Percentiles rank a stretch among this genome's conserved stretches.
Conservation (phyloP, 2,329 filamentous ascomycete genomes). For the Teratosphaeria zuluensis region DNA sequence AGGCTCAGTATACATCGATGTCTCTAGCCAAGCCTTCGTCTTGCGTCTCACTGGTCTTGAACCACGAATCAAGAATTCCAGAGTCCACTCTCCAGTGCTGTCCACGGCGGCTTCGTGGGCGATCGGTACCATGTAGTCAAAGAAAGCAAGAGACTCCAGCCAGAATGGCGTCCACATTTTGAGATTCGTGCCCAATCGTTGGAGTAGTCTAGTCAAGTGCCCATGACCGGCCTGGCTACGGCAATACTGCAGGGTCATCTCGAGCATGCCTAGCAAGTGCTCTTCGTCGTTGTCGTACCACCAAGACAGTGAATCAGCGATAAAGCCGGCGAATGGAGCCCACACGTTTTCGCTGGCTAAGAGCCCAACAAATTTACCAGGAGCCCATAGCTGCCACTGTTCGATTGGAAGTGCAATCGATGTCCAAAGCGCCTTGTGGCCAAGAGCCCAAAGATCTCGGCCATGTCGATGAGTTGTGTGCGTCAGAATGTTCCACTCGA, state of each 20-base stretch:
- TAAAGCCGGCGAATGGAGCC: neutral
- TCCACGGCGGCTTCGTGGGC: neutral
- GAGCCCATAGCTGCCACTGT: constrained; percentile 5
- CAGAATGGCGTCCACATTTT: neutral
- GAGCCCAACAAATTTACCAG: constrained; percentile 13
- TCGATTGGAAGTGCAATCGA: neutral
- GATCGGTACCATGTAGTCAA: neutral
- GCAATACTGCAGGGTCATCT: constrained; percentile 12
- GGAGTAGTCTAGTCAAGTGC: neutral
- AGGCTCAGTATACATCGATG: neutral
- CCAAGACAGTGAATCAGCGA: constrained; percentile 4
- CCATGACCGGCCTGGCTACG: neutral
- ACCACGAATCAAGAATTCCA: neutral
- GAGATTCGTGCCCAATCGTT: neutral
- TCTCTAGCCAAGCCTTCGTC: neutral
- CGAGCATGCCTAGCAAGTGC: constrained; percentile 8
- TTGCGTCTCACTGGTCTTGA: neutral
- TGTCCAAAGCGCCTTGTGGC: constrained; percentile 1
- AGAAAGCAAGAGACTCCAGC: neutral
- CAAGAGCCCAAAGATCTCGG: constrained; percentile 3
- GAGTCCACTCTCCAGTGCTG: neutral
- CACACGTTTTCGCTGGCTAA: constrained; percentile 1
- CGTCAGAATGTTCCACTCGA: neutral
- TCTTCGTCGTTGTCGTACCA: constrained; percentile 14
- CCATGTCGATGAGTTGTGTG: neutral